Conservation (phyloP, 768 basidiomycete genomes). For the Cystobasidium ongulense region DNA sequence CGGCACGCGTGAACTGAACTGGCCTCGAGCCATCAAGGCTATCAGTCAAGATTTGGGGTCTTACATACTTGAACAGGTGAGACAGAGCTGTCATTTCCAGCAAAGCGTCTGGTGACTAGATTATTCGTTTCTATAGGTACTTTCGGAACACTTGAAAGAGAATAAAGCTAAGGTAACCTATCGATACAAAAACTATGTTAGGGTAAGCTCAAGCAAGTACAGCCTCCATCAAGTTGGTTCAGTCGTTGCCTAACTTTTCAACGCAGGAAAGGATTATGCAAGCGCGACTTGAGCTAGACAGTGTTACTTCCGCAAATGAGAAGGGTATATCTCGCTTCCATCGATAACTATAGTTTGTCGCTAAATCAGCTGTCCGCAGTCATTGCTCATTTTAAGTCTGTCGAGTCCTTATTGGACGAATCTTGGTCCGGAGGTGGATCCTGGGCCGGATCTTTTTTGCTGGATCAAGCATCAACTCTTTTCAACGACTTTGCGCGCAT, state of each 20-base stretch:
- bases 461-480: neutral
- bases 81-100: neutral
- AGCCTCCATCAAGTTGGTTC: too few species aligned
- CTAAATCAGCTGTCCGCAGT: too few species aligned
- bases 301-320: neutral
- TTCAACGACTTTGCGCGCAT: neutral
- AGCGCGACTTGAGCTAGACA: neutral
- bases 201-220: too few species aligned
- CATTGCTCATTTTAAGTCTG: neutral
- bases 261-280: neutral
- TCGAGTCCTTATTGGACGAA: neutral
- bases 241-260: too few species aligned
- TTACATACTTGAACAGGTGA: neutral
- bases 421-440: neutral
- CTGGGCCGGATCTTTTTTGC: neutral
- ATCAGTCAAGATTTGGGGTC: neutral
- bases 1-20: neutral
- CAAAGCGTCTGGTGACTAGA: neutral
- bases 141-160: neutral
- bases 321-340: neutral
- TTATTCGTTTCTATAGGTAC: neutral
- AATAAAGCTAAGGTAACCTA: neutral
- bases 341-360: neutral
- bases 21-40: neutral
- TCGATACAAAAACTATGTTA: neutral